These are phyloP conservation scores for Panellus pusillus DNA, from an alignment of 768 basidiomycete genomes.

Conservation along the genomic window DNA sequence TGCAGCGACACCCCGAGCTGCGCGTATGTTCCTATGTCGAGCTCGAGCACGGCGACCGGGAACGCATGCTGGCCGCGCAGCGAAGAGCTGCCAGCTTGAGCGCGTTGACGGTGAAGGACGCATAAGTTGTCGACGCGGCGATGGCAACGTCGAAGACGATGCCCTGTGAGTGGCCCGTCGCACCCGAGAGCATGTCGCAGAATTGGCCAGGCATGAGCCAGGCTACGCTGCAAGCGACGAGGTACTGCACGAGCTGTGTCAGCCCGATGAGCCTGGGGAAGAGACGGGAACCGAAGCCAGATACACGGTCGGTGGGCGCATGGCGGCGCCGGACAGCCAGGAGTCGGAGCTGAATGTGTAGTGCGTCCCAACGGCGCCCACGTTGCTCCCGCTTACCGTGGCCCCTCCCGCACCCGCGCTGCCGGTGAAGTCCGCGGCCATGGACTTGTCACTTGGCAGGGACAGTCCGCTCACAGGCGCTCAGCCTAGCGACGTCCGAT, in stretches of 20 bases:
- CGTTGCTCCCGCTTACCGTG: constrained; percentile 78
- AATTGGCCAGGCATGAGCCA: constrained; percentile 80
- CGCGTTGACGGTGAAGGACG: constrained; percentile 73
- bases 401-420: constrained; percentile 55
- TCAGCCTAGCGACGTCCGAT: constrained; percentile 58
- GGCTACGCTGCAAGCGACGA: constrained; percentile 74
- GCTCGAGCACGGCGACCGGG: constrained; percentile 88
- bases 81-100: constrained; percentile 93
- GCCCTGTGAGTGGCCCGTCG: constrained; percentile 97
- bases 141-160: constrained; percentile 92
- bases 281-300: constrained; percentile 89
- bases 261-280: constrained; percentile 96
- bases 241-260: constrained; percentile 93
- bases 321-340: constrained; percentile 74
- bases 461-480: constrained; percentile 63
- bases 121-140: constrained; percentile 73
- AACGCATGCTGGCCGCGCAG: constrained; percentile 94
- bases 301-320: constrained; percentile 81
- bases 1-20: constrained; percentile 82
- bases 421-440: constrained; percentile 53
- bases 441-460: constrained; percentile 68
- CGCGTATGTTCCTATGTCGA: constrained; percentile 79
- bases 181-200: constrained; percentile 71
- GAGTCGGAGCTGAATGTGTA: constrained; percentile 84
- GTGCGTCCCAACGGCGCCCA: constrained; percentile 78